phyloP scores from a whole-genome alignment of 2,329 filamentous ascomycete species.

The Verticillium albo-atrum region DNA sequence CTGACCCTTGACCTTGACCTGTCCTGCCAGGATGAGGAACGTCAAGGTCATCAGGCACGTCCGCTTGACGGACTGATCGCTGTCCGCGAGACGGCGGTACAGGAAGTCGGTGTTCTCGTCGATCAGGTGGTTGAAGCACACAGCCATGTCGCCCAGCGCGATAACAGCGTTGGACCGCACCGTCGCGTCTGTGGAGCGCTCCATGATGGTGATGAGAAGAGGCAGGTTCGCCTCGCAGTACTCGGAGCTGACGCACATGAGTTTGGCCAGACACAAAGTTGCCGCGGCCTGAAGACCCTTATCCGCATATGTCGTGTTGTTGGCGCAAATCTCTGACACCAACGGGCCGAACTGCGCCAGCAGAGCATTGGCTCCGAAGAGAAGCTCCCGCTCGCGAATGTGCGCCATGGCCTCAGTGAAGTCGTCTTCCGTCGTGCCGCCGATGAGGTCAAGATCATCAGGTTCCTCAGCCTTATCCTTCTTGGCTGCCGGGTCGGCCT shows the following conservation, averaged over 20 bases:
- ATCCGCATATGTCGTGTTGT: slow-evolving; percentile 89
- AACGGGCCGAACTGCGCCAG: slow-evolving; percentile 88
- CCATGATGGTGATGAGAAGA: slow-evolving; percentile 95
- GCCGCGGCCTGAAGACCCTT: slow-evolving; percentile 88
- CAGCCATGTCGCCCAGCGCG: slow-evolving; percentile 96
- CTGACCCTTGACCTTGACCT: slow-evolving; percentile 99
- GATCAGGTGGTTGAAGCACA: slow-evolving; percentile 98
- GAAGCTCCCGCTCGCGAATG: slow-evolving; percentile 76
- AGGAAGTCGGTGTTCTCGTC: slow-evolving; percentile 99
- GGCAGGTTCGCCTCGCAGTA: slow-evolving; percentile 93
- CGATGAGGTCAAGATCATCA: slow-evolving; percentile 93
- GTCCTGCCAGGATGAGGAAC: slow-evolving; percentile 92
- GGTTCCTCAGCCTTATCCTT: slow-evolving; percentile 62
- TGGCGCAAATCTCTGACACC: slow-evolving; percentile 89
- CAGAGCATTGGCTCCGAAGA: slow-evolving; percentile 78
- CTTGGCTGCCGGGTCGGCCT: slow-evolving; percentile 34
- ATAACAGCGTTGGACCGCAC: slow-evolving; percentile 96
- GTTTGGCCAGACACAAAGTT: slow-evolving; percentile 90
- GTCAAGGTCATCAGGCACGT: slow-evolving; percentile 98
- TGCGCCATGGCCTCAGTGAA: slow-evolving; percentile 83
- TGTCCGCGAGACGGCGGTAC: slow-evolving; percentile 87
- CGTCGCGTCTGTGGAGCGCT: slow-evolving; percentile 86
- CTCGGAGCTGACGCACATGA: slow-evolving; percentile 97
- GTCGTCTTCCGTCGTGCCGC: slow-evolving; percentile 91
- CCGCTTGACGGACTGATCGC: slow-evolving; percentile 85